Conservation (phyloP, 78 protist species). For the Dictyostelium discoideum region DNA sequence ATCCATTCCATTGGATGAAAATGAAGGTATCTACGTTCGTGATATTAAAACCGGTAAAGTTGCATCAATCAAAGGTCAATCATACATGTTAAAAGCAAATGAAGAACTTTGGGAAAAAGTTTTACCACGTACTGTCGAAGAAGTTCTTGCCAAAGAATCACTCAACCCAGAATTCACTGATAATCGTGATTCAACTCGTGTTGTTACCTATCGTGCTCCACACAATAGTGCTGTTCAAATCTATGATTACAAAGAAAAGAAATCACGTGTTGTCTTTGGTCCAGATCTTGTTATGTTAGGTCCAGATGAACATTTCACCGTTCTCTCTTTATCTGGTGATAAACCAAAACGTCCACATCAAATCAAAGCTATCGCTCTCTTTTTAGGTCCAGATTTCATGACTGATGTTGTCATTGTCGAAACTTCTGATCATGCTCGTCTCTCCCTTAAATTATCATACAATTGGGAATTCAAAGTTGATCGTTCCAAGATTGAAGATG, state of each 20-base stretch:
- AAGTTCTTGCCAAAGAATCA: constrained; percentile 85
- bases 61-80: constrained; percentile 74
- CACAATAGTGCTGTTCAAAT: constrained; percentile 95
- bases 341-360: constrained; percentile 95
- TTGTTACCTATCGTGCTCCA: constrained; percentile 93
- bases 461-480: constrained; percentile 92
- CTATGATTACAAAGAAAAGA: constrained; percentile 91
- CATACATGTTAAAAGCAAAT: constrained; percentile 92
- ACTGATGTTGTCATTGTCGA: constrained; percentile 95
- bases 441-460: constrained; percentile 92
- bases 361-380: constrained; percentile 87
- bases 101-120: constrained; percentile 95
- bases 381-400: constrained; percentile 96
- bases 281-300: constrained; percentile 95
- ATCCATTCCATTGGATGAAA: constrained; percentile 94
- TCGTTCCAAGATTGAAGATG: constrained; percentile 49
- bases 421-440: constrained; percentile 96
- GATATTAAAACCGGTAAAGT: constrained; percentile 92
- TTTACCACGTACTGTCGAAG: constrained; percentile 91
- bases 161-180: constrained; percentile 41
- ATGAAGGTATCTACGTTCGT: constrained; percentile 96
- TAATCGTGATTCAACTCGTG: constrained; percentile 86
- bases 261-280: constrained; percentile 94
- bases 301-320: constrained; percentile 96
- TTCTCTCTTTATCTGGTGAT: constrained; percentile 92